Evolutionary conservation across 164 flowering plant species (phyloP).

Genomic region (Aristolochia fimbriata): DNA sequence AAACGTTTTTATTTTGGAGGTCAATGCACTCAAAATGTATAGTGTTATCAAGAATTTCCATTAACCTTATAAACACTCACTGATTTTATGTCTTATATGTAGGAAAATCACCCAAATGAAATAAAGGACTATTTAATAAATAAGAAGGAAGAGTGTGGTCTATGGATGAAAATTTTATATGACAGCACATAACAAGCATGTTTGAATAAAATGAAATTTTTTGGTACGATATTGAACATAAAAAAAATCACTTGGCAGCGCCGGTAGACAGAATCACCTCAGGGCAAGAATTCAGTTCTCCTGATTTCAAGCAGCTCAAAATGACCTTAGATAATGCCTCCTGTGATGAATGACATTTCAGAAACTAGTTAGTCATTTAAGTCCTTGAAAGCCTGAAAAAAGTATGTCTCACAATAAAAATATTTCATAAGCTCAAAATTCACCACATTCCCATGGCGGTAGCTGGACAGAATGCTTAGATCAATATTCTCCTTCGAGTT

Average conservation of each 20-base stretch:
- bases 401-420: background rate
- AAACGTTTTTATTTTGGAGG: too few species aligned
- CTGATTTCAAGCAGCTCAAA: constrained; percentile 34
- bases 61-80: too few species aligned
- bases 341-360: constrained; percentile 21
- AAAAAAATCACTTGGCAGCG: background rate
- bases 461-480: constrained; percentile 31
- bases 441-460: constrained; percentile 42
- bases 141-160: too few species aligned
- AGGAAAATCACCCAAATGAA: too few species aligned
- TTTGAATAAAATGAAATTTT: background rate
- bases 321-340: constrained; percentile 34
- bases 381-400: background rate
- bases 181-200: background rate
- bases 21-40: too few species aligned
- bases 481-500: constrained; percentile 69
- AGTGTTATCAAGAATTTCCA: too few species aligned
- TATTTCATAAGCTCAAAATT: background rate
- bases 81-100: too few species aligned
- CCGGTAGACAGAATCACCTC: constrained; percentile 31
- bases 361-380: constrained; percentile 1
- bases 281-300: constrained; percentile 25
- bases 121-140: too few species aligned
- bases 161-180: too few species aligned
- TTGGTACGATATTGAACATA: too few species aligned